These are phyloP conservation scores for Cucumis variabilis DNA, from an alignment of 331 rosid genomes.

Conservation along the genomic window DNA sequence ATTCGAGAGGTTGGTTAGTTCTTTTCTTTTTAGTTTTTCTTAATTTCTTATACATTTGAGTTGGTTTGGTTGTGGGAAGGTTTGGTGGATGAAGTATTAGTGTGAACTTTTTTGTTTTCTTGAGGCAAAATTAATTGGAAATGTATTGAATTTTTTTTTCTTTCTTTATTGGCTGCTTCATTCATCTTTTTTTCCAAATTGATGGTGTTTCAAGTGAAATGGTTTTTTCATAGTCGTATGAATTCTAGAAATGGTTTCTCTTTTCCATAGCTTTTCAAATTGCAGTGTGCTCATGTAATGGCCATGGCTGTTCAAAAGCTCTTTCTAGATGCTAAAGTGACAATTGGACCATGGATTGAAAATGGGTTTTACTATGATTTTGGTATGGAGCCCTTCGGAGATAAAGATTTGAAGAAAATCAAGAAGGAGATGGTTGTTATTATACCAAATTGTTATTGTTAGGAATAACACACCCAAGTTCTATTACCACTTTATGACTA, in stretches of 20 bases:
- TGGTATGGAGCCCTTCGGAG: constrained; percentile 82
- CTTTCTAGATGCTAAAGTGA: constrained; percentile 90
- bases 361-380: constrained; percentile 97
- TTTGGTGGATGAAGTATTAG: neutral
- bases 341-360: constrained; percentile 98
- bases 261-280: neutral
- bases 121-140: too few relatives aligned
- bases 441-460: neutral
- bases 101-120: neutral
- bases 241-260: too few relatives aligned
- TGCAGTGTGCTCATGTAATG: constrained; percentile 99
- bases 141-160: too few relatives aligned
- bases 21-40: neutral
- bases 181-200: too few relatives aligned
- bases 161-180: too few relatives aligned
- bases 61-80: constrained; percentile 18
- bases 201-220: too few relatives aligned
- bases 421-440: constrained; percentile 90
- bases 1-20: constrained; percentile 77
- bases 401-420: constrained; percentile 86
- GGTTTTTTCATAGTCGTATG: too few relatives aligned
- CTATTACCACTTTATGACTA: too few relatives aligned
- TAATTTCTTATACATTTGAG: neutral
- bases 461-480: too few relatives aligned
- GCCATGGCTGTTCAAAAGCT: constrained; percentile 99